Evolutionary conservation across 805 yeast genomes (phyloP).

Genomic region (Hanseniaspora lindneri): DNA sequence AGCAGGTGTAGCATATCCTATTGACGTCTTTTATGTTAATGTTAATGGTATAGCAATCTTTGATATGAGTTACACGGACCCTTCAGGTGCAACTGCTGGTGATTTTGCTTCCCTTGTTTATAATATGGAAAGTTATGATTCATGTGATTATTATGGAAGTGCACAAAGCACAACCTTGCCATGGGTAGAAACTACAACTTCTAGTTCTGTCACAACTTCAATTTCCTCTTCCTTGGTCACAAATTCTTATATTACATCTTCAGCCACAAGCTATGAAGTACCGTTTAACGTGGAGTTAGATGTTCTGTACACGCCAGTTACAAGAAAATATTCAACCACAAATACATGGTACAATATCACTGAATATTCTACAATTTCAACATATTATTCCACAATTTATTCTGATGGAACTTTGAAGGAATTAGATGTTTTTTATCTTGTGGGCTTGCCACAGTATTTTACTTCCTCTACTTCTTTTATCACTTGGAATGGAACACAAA

Average conservation of each 20-base stretch:
- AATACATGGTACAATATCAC: not conserved
- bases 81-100: not conserved
- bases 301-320: not conserved
- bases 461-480: no score
- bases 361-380: not conserved
- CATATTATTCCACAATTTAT: slow-evolving; percentile 1
- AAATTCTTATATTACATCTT: not conserved
- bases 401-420: not conserved
- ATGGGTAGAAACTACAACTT: not conserved
- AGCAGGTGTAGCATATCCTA: not conserved
- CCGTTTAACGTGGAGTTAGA: not conserved
- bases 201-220: not conserved
- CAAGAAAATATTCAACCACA: not conserved
- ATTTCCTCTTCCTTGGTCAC: not conserved
- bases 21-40: not conserved
- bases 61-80: not conserved
- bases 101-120: not conserved
- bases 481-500: no score
- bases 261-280: not conserved
- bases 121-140: no score
- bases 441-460: no score
- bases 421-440: no score
- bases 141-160: not conserved
- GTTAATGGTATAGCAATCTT: not conserved
- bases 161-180: not conserved